Evolutionary conservation across 2,329 filamentous ascomycete species (phyloP).

Genomic region (Dactylellina drechsleri): DNA sequence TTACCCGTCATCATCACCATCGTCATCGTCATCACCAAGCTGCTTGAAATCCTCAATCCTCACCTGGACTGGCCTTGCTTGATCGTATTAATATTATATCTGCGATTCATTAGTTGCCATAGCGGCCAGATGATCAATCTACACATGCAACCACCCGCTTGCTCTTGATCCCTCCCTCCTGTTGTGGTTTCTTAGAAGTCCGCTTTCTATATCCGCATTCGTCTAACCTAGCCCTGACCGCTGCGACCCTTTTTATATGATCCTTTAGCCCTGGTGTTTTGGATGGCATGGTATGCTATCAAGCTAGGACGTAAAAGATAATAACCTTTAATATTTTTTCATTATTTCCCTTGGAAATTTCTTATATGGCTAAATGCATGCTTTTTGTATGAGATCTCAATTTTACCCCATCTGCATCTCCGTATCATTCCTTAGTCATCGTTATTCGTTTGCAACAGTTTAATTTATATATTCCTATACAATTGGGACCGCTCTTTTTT

Average conservation of each 20-base stretch:
- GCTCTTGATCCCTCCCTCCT: constrained; percentile 3
- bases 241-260: constrained; percentile 15
- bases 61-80: too few relatives aligned
- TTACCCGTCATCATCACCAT: background rate
- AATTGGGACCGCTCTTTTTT: background rate
- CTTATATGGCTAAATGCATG: too few relatives aligned
- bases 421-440: constrained; percentile 8
- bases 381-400: background rate
- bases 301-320: constrained; percentile 21
- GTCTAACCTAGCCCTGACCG: constrained; percentile 18
- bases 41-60: too few relatives aligned
- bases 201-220: constrained; percentile 24
- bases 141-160: constrained; percentile 5
- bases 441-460: background rate
- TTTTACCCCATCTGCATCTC: background rate
- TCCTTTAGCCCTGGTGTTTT: constrained; percentile 22
- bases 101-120: too few relatives aligned
- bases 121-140: constrained; percentile 3
- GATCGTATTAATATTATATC: too few relatives aligned
- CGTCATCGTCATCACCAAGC: constrained; percentile 1
- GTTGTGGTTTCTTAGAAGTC: constrained; percentile 1
- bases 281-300: background rate
- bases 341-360: background rate
- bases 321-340: background rate
- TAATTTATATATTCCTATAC: background rate